These are phyloP conservation scores for Tylopilus rubrobrunneus DNA, from an alignment of 768 basidiomycete species.

Conservation along the genomic window DNA sequence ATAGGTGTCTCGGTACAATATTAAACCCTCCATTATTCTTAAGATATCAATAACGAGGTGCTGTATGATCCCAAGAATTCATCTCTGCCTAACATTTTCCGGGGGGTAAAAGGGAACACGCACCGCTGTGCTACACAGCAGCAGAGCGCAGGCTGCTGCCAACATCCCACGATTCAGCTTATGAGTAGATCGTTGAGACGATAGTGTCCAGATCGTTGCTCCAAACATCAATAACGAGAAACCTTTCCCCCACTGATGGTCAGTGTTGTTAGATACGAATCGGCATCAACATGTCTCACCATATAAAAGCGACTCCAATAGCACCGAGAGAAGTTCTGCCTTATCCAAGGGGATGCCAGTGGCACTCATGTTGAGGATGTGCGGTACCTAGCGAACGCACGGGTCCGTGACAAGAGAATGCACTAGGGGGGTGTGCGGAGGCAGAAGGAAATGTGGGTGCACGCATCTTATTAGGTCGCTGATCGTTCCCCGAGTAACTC, in stretches of 20 bases:
- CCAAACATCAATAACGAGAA: neutral
- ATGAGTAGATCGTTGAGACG: neutral
- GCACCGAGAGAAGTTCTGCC: neutral
- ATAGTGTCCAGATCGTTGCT: neutral
- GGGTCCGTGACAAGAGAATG: neutral
- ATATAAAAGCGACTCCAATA: neutral
- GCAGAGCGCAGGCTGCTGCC: neutral
- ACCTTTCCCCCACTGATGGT: neutral
- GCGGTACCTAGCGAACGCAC: neutral
- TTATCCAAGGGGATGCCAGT: neutral
- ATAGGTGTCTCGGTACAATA: neutral
- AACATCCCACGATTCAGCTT: neutral
- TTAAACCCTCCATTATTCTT: neutral
- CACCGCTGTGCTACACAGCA: neutral
- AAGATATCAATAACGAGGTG: neutral
- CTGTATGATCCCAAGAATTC: neutral
- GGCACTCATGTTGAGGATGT: neutral
- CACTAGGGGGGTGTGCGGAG: neutral
- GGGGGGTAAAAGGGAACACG: neutral
- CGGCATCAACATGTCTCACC: neutral
- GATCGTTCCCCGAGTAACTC: neutral
- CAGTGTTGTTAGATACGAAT: neutral
- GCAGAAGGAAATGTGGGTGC: neutral
- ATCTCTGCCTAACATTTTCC: neutral
- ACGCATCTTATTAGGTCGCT: neutral